Base-by-base conservation (phyloP, 345 rosid genomes). In the Stellera chamaejasme region DNA sequence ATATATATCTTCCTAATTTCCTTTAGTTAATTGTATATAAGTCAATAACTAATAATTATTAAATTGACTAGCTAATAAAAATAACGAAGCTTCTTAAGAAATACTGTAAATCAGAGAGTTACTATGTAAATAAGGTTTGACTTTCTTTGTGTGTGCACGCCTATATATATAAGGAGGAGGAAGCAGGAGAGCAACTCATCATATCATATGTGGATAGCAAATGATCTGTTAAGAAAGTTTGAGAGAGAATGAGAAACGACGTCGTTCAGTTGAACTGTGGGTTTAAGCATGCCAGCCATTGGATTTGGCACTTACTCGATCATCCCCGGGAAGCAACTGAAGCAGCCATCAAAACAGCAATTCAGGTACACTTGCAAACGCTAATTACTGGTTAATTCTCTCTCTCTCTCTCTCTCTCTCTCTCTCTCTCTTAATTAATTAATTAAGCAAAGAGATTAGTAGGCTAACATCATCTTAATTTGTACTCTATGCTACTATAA, bases 241-340 rank as follows among this genome's bases (percentile, higher is more conserved):
- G 25, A 12, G 48, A 42, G 11, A 2, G 45, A 2, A 79, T 76
- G 87, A 78, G 70, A 62, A 81, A 67, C 62, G 66, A 73, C 16
- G 58, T 73, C 65, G 75, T 77, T 47, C 77, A 80, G 50, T 72
- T 85, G 72, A 82, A 77, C 45, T 68, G 81, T 65, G 90, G 96
- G 96, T 23, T 64, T 69, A 48, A 73, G 76, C 8, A 76, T 90
- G 48, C 96, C 97, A 19, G 58, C 78, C 28, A 61, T 90, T 39
- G 97, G 97, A 26, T 63, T 90, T 7, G 97, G 96, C 60, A 87
- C 97, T 69, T 90, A 74, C 55, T 78, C n/a, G n/a, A n/a, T n/a
- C 90, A 28, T 70, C 47, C 49, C 71, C 63, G 11, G 56, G 64
- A 78, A 27, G 73, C 67, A 13, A 84, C 96, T 0, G 63, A 79